Evolutionary conservation across 225 moss, liverwort and hornwort species (phyloP), one percentile per base, ranked within the genome.

Genomic region (Straminergon stramineum): DNA sequence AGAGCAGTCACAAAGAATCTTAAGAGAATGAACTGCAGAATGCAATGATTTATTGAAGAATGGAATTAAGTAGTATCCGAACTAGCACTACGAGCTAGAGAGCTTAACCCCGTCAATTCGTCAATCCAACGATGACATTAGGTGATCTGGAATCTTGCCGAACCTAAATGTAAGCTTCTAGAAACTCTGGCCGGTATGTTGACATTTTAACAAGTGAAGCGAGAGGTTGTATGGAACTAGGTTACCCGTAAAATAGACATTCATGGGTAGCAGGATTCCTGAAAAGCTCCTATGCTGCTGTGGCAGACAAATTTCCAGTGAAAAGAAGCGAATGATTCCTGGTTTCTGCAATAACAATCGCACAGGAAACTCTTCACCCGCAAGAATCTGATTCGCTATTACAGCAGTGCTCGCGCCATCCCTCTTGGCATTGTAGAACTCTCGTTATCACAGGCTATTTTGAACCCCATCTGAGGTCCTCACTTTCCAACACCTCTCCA

Each of bases 401-500:
- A 39, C 62, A 57, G 65, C 57, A 84, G 56, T 28, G 17, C 37
- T 51, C 22, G 65, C 75, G 56, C 64, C 55, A 56, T 73, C 13
- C 65, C 74, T 88, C 48, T 64, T 81, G 48, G 28, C 55, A 89
- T 86, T 64, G 53, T 68, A 82, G 10, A 31, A 43, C 15, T 55
- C 60, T 87, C 34, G 28, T 75, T 34, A 27, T 56, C 69, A 18
- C 35, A 43, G 88, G 68, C 87, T 92, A 94, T 90, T 92, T 87
- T n/a, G 90, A 87, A 62, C 89, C 91, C 91, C 92, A 94, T 37
- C 85, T 84, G 53, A 81, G 69, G 55, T 87, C 89, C 89, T 94
- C 92, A 52, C 80, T 86, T 89, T 92, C 91, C 91, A 91, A 70
- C 39, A 89, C 85, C 79, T 94, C 92, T 66, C 61, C 91, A 61